These are phyloP conservation scores for Ceratobasidium sp. DNA, from an alignment of 1,284 basidiomycete genomes.

Conservation along the genomic window DNA sequence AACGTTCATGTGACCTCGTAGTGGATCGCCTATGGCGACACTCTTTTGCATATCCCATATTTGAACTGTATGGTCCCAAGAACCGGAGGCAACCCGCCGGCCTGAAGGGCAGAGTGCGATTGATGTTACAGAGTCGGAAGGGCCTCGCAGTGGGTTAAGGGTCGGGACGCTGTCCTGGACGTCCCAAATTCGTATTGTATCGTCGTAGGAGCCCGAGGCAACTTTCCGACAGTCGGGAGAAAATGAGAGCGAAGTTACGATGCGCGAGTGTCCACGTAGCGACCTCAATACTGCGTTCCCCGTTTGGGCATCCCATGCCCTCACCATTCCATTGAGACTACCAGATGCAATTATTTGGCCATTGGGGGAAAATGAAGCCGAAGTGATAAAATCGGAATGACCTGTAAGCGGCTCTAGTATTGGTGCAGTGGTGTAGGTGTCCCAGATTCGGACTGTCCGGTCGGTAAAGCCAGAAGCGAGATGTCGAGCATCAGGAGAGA, in stretches of 20 bases:
- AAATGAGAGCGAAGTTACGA: neutral
- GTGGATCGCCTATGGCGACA: neutral
- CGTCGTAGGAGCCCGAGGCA: neutral
- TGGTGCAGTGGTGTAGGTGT: conserved; percentile 17
- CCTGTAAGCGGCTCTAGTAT: neutral
- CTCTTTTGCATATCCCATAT: neutral
- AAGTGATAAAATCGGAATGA: conserved; percentile 9
- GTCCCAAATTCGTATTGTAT: neutral
- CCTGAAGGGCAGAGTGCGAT: neutral
- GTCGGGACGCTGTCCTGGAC: neutral
- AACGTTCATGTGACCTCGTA: neutral
- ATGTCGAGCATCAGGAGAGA: neutral
- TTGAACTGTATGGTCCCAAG: neutral
- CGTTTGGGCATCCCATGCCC: neutral
- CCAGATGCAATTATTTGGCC: neutral
- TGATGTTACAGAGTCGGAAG: neutral
- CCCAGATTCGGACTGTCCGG: conserved; percentile 38
- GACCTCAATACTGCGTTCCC: too few relatives aligned
- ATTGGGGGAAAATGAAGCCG: conserved; percentile 17
- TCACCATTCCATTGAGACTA: neutral
- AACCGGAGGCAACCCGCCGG: neutral
- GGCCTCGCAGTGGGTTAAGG: neutral
- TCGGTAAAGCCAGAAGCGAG: conserved; percentile 26
- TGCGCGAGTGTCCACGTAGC: neutral
- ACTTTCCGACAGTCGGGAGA: neutral